These are phyloP conservation scores for Coprinellus aureogranulatus DNA, from an alignment of 768 basidiomycete genomes.

Conservation along the genomic window DNA sequence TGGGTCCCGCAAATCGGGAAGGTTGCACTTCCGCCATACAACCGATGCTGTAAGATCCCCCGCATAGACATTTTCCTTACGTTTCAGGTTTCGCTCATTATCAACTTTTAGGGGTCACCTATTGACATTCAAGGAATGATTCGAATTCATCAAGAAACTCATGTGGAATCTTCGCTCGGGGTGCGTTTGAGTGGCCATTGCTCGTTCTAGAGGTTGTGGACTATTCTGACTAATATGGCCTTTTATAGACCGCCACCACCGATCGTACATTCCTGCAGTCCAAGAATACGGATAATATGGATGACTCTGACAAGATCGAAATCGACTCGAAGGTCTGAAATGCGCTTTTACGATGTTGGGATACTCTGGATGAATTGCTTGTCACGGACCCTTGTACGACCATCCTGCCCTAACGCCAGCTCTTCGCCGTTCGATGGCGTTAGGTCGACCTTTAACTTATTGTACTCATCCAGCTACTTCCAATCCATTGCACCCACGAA, in stretches of 20 bases:
- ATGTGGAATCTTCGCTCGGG: not conserved
- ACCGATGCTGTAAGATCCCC: conserved; percentile 3
- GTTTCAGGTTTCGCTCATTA: not conserved
- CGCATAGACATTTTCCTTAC: not conserved
- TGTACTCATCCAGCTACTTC: too few relatives aligned
- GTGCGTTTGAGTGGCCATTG: not conserved
- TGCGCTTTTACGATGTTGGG: not conserved
- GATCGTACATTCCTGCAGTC: not conserved
- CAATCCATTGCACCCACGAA: too few relatives aligned
- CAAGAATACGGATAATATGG: not conserved
- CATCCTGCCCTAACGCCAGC: not conserved
- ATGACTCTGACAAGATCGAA: not conserved
- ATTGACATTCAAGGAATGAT: conserved; percentile 10
- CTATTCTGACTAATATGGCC: not conserved
- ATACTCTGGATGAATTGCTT: not conserved
- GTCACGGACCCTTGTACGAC: not conserved
- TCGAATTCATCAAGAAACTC: conserved; percentile 5
- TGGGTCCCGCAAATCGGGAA: conserved; percentile 1
- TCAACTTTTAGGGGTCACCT: not conserved
- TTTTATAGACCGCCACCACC: not conserved
- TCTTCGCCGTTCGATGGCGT: not conserved
- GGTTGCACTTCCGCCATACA: conserved; percentile 1
- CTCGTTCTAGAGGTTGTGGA: not conserved
- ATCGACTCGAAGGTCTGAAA: not conserved
- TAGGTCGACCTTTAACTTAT: not conserved